Percentiles rank a stretch among this genome's conserved stretches.
Conservation (phyloP, 495 filamentous ascomycete species). For the Aspergillus campestris region DNA sequence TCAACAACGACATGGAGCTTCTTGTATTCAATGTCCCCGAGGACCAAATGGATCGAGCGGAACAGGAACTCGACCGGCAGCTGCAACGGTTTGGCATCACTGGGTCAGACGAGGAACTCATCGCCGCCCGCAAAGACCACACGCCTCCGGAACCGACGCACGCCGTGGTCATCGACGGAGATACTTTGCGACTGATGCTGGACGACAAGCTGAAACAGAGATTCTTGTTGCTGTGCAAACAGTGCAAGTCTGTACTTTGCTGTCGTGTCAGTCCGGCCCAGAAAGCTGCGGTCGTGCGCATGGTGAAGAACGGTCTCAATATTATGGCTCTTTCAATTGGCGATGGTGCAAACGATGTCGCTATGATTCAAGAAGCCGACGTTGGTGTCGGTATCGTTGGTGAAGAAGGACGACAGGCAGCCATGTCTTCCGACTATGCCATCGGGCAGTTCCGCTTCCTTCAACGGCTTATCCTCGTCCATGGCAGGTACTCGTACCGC, state of each 20-base stretch:
- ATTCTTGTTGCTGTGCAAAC: slow-evolving; percentile 93
- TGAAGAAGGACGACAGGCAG: slow-evolving; percentile 92
- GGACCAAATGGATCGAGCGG: slow-evolving; percentile 54
- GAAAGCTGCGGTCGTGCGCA: slow-evolving; percentile 92
- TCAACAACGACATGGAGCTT: slow-evolving; percentile 96
- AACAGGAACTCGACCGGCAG: slow-evolving; percentile 62
- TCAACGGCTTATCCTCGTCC: slow-evolving; percentile 83
- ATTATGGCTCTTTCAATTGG: slow-evolving; percentile 97
- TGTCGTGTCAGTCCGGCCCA: slow-evolving; percentile 96
- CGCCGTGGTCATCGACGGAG: slow-evolving; percentile 95
- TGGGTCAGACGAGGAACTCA: slow-evolving; percentile 80
- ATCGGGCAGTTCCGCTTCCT: slow-evolving; percentile 97
- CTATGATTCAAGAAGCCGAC: slow-evolving; percentile 99
- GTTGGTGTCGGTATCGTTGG: slow-evolving; percentile 98
- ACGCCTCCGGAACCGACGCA: slow-evolving; percentile 80
- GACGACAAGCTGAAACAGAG: slow-evolving; percentile 75
- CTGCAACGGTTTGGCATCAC: slow-evolving; percentile 68
- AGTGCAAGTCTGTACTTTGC: slow-evolving; percentile 93
- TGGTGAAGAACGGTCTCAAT: slow-evolving; percentile 90
- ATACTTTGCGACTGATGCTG: slow-evolving; percentile 84
- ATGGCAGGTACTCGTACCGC: slow-evolving; percentile 94
- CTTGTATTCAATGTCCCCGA: slow-evolving; percentile 83
- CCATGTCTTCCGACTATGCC: slow-evolving; percentile 98
- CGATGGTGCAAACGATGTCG: slow-evolving; percentile 97
- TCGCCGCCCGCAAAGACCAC: slow-evolving; percentile 69